These are phyloP conservation scores for Melampsora occidentalis DNA, from an alignment of 1,284 basidiomycete genomes.

Conservation along the genomic window DNA sequence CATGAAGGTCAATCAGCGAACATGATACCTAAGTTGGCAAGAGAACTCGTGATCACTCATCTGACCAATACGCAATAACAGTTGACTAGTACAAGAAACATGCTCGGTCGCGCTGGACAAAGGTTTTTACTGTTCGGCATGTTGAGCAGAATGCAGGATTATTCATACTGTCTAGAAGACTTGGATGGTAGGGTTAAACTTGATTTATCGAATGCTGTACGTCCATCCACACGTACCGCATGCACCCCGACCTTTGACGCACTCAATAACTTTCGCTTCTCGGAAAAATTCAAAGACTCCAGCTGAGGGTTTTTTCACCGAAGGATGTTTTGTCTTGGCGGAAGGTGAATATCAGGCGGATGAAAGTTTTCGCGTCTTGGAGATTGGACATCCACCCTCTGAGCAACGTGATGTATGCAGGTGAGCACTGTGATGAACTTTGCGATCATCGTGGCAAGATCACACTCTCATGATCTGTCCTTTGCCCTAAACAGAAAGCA, in stretches of 20 bases:
- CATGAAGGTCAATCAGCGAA: conserved; percentile 65
- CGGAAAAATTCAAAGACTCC: conserved; percentile 65
- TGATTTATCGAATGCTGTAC: conserved; percentile 80
- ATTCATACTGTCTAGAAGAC: conserved; percentile 86
- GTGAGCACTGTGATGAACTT: conserved; percentile 56
- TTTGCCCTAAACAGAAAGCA: conserved; percentile 63
- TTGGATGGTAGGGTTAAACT: conserved; percentile 84
- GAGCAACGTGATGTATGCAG: conserved; percentile 77
- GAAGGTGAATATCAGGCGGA: conserved; percentile 96
- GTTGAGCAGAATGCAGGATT: conserved; percentile 83
- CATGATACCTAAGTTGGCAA: neutral
- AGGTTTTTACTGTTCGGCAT: conserved; percentile 92
- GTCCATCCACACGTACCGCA: conserved; percentile 49
- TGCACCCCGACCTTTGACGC: neutral
- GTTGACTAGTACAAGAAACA: conserved; percentile 93
- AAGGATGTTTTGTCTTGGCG: conserved; percentile 89
- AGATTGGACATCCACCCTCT: conserved; percentile 94
- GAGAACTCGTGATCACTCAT: neutral
- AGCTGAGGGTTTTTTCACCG: conserved; percentile 93
- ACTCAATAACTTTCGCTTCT: neutral
- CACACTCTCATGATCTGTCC: conserved; percentile 17
- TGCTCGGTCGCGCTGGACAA: conserved; percentile 83
- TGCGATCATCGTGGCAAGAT: neutral
- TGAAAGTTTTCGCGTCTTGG: conserved; percentile 79
- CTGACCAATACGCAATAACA: conserved; percentile 52